Evolutionary conservation across 208 protist species (phyloP).

Genomic region (Leishmania gerbilli): DNA sequence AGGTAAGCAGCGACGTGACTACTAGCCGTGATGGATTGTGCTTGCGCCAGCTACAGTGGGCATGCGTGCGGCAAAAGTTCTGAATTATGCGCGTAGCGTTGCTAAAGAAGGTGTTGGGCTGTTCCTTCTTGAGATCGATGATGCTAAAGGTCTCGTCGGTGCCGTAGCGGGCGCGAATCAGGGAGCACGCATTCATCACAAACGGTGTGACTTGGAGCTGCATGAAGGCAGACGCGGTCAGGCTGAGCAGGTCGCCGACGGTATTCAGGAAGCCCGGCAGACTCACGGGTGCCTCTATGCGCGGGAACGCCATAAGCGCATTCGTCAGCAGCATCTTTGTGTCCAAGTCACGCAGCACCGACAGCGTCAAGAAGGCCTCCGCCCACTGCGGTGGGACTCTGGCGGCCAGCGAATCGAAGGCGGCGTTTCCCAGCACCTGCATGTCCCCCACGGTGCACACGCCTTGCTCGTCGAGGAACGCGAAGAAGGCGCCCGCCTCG

Average conservation of each 20-base stretch:
- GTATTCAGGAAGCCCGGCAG: conserved; percentile 44
- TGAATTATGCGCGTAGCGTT: conserved; percentile 49
- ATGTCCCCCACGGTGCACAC: conserved; percentile 77
- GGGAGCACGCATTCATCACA: conserved; percentile 69
- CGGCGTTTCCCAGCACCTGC: conserved; percentile 68
- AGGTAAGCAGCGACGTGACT: conserved; percentile 89
- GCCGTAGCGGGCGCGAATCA: conserved; percentile 69
- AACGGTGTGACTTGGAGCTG: conserved; percentile 45
- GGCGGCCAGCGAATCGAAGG: conserved; percentile 67
- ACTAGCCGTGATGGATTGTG: conserved; percentile 77
- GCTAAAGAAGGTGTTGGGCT: conserved; percentile 54
- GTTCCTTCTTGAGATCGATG: conserved; percentile 62
- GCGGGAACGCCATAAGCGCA: conserved; percentile 72
- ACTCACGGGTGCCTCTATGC: conserved; percentile 29
- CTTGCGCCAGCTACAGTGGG: conserved; percentile 88
- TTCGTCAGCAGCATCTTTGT: conserved; percentile 41
- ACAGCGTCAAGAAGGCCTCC: conserved; percentile 53
- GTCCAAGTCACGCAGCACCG: conserved; percentile 67
- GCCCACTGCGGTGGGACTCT: conserved; percentile 46
- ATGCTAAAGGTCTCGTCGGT: conserved; percentile 63
- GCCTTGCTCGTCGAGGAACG: conserved; percentile 52
- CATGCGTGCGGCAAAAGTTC: conserved; percentile 44
- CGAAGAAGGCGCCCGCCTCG: conserved; percentile 44
- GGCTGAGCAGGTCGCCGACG: conserved; percentile 58
- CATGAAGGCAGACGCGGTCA: conserved; percentile 53